Conservation (phyloP, 345 rosid species). For the Hibiscus trionum region DNA sequence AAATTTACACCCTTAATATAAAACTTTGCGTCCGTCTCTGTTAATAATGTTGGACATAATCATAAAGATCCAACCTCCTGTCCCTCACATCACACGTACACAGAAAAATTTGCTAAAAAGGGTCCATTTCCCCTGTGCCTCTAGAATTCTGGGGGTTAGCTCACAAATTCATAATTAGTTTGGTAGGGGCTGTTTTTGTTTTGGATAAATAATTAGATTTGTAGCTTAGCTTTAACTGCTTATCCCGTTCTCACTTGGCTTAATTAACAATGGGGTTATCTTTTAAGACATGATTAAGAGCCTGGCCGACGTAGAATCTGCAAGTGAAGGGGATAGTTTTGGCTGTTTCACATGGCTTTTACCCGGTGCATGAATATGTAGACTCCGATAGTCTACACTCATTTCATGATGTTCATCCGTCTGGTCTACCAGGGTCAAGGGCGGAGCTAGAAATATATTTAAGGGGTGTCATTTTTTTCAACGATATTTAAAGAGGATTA, state of each 20-base stretch:
- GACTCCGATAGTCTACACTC: background rate
- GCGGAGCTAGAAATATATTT: too few relatives aligned
- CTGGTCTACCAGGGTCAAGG: conserved; percentile 1
- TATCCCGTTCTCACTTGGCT: background rate
- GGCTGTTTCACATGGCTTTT: conserved; percentile 13
- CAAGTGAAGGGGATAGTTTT: conserved; percentile 3
- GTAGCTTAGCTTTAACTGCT: background rate
- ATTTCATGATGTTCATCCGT: background rate
- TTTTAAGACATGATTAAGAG: background rate
- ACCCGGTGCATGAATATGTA: conserved; percentile 13
- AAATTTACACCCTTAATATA: too few relatives aligned
- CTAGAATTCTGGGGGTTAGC: conserved; percentile 6
- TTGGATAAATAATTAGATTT: background rate
- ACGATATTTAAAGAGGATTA: too few relatives aligned
- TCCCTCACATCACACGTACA: background rate
- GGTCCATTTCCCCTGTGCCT: conserved; percentile 18
- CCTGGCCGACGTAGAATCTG: background rate
- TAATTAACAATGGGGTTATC: background rate
- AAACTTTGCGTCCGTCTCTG: too few relatives aligned
- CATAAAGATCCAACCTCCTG: background rate
- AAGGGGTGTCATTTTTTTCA: too few relatives aligned
- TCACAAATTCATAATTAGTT: conserved; percentile 17
- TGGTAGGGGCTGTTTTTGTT: conserved; percentile 11
- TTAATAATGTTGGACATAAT: background rate
- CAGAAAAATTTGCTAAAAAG: conserved; percentile 6